Evolutionary conservation across 345 rosid species (phyloP).

Genomic region (Balakata baccata): DNA sequence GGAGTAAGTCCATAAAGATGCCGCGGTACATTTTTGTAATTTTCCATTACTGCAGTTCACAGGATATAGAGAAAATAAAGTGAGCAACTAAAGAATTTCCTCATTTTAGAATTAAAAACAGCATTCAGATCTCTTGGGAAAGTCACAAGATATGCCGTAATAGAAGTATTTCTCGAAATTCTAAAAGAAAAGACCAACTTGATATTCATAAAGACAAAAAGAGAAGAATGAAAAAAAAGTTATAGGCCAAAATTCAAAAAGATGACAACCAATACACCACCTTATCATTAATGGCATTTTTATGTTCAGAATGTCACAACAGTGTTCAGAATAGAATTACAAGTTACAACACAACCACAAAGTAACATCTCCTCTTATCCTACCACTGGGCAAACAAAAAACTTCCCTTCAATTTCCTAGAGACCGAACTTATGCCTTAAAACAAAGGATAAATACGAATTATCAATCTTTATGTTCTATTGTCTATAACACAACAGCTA

Average conservation of each 20-base stretch:
- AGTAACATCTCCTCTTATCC: background rate
- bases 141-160: background rate
- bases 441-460: background rate
- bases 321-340: background rate
- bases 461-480: background rate
- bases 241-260: background rate
- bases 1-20: constrained; percentile 77
- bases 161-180: background rate
- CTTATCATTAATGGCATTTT: background rate
- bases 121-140: background rate
- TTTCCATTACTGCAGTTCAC: constrained; percentile 60
- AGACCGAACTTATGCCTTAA: background rate
- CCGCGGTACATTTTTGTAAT: constrained; percentile 72
- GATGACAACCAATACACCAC: background rate
- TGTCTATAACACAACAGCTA: background rate
- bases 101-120: background rate
- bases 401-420: background rate
- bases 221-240: background rate
- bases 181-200: background rate
- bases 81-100: background rate
- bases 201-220: background rate
- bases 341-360: background rate
- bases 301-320: background rate
- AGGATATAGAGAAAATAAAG: constrained; percentile 7
- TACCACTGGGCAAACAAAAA: background rate